Evolutionary conservation across 2,329 filamentous ascomycete genomes (phyloP).

Genomic region (Cytospora piceae): DNA sequence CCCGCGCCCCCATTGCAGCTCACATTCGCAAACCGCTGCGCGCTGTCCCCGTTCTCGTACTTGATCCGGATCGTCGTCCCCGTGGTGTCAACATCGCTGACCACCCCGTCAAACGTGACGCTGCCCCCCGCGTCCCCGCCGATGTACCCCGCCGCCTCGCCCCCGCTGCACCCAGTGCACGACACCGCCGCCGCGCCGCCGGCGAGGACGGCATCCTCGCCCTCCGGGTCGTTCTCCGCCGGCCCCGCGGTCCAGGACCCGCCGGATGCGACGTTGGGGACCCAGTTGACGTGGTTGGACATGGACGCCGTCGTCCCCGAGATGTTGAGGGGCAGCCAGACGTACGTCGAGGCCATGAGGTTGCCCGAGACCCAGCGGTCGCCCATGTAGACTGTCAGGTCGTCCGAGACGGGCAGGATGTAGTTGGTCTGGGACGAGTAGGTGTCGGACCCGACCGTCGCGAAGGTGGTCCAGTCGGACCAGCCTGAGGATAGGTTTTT

Average conservation of each 20-base stretch:
- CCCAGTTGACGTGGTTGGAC: conserved; percentile 60
- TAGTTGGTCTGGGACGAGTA: conserved; percentile 63
- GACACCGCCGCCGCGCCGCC: conserved; percentile 50
- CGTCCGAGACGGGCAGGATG: conserved; percentile 50
- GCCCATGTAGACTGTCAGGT: conserved; percentile 62
- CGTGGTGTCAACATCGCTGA: conserved; percentile 45
- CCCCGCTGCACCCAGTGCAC: conserved; percentile 58
- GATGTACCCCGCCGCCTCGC: conserved; percentile 56
- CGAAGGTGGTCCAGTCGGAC: conserved; percentile 63
- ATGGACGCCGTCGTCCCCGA: conserved; percentile 56
- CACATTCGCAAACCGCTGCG: conserved; percentile 56
- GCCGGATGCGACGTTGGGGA: conserved; percentile 36
- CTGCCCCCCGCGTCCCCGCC: conserved; percentile 53
- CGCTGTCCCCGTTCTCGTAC: conserved; percentile 59
- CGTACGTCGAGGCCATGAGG: conserved; percentile 63
- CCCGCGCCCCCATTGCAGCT: conserved; percentile 58
- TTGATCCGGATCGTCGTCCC: conserved; percentile 57
- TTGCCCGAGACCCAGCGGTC: conserved; percentile 66
- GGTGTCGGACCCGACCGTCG: conserved; percentile 58
- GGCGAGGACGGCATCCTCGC: conserved; percentile 50
- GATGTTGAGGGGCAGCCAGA: conserved; percentile 66
- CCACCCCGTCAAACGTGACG: conserved; percentile 52
- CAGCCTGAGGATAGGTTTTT: conserved; percentile 48
- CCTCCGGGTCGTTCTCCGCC: conserved; percentile 54
- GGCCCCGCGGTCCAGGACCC: conserved; percentile 42